Evolutionary conservation across 2,329 filamentous ascomycete species (phyloP).

Genomic region (Aschersonia sp.): DNA sequence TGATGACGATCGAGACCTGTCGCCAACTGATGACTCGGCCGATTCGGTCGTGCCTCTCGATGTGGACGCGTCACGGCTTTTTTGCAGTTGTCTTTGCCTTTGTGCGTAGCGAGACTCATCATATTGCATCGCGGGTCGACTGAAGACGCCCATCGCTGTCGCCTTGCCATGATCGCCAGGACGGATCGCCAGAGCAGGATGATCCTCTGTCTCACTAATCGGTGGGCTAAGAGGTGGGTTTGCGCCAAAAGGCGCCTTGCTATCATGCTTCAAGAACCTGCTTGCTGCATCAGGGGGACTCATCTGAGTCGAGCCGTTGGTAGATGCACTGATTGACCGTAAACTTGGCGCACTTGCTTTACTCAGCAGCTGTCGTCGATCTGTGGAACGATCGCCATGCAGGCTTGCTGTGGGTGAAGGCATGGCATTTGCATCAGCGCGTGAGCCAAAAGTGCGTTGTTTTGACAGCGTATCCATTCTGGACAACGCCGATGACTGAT

Average conservation of each 20-base stretch:
- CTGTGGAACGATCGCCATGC: constrained; percentile 31
- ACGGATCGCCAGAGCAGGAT: constrained; percentile 48
- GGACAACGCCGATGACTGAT: constrained; percentile 63
- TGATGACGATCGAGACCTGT: constrained; percentile 33
- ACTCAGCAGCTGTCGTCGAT: constrained; percentile 28
- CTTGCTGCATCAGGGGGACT: constrained; percentile 21
- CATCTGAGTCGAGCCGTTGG: constrained; percentile 22
- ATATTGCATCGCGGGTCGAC: constrained; percentile 61
- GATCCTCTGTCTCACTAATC: constrained; percentile 59
- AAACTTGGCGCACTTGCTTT: constrained; percentile 59
- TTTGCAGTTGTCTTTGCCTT: constrained; percentile 67
- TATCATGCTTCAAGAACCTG: constrained; percentile 19
- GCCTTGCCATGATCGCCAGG: constrained; percentile 70
- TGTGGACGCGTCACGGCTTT: constrained; percentile 52
- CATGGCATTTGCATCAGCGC: constrained; percentile 32
- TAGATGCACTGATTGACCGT: constrained; percentile 37
- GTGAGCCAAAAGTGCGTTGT: constrained; percentile 35
- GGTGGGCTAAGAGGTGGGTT: constrained; percentile 34
- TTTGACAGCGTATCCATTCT: constrained; percentile 66
- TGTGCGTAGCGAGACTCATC: constrained; percentile 78
- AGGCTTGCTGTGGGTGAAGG: constrained; percentile 26
- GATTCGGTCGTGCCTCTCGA: constrained; percentile 30
- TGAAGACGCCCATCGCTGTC: constrained; percentile 49
- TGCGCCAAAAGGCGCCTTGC: constrained; percentile 16
- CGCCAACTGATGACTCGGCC: constrained; percentile 22